Base-by-base conservation (phyloP, 139 green algal genomes). In the Gonium pectorale region DNA sequence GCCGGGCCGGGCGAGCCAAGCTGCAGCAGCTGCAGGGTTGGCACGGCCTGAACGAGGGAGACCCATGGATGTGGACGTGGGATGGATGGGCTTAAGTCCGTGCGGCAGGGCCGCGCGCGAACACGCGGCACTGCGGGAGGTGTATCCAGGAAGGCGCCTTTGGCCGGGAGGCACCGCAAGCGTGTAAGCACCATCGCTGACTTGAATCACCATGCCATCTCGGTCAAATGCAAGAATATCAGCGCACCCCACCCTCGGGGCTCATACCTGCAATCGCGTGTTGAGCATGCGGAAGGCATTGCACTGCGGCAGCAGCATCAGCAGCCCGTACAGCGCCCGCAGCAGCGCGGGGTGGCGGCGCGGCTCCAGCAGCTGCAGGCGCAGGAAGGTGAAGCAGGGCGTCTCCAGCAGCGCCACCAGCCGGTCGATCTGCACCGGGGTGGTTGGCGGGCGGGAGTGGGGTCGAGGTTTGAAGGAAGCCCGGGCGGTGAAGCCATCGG, bases 251-350 rank as follows among this genome's bases (percentile, higher is more conserved):
- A 13, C 49, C 49, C 49, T 38, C 31, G 7, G 13, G 33, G 27
- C 7, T 7, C 80, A 7, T 35, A 86, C 85, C 85, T 86, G 80
- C 80, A 98, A 85, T n/a, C 95, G 85, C 5, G 92, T 91, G 59
- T 92, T 90, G 56, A 98, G 90, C 54, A 90, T 95, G 38, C 92
- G 89, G 86, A 98, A 99, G 0, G 97, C 97, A 40, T 96, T 94
- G 40, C 92, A 95, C 90, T 99, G 97, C 22, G 97, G 97, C 52
- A 99, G 92, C 78, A 99, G 92, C 94, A 97, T 97, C n/a, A 99
- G 93, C 71, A 99, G 87, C 9, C 90, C 93, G 86, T 98, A 96
- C 85, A 98, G 85, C 5, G 93, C 90, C 5, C 91, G 81, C 73
- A 98, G 79, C 49, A 99, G 91, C 38, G 88, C 79, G 9, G 95